phyloP scores from a whole-genome alignment of 371 early-diverging fungal species.

The Smittium culicis region DNA sequence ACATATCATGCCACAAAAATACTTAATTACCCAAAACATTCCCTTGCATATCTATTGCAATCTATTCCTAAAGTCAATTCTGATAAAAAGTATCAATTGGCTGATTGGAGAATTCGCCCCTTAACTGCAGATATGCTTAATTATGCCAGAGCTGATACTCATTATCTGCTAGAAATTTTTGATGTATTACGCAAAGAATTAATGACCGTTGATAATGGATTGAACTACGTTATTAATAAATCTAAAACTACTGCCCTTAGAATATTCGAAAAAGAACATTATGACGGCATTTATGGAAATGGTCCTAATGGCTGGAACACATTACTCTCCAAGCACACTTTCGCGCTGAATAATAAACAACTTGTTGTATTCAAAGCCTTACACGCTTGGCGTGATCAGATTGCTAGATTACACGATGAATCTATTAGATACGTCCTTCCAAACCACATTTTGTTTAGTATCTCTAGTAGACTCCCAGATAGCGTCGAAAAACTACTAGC shows the following conservation, averaged over 20 bases:
- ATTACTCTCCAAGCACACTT: conserved; percentile 61
- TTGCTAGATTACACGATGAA: conserved; percentile 85
- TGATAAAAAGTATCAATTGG: conserved; percentile 88
- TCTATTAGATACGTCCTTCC: conserved; percentile 75
- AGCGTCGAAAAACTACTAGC: conserved; percentile 53
- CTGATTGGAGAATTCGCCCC: conserved; percentile 94
- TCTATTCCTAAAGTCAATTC: conserved; percentile 62
- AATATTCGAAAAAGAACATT: conserved; percentile 58
- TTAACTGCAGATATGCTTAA: conserved; percentile 76
- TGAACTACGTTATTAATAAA: conserved; percentile 48
- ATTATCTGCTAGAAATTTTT: conserved; percentile 85
- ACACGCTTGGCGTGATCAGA: conserved; percentile 54
- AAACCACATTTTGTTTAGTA: conserved; percentile 64
- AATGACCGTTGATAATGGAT: conserved; percentile 24
- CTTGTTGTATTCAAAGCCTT: conserved; percentile 54
- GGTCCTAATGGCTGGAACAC: conserved; percentile 62
- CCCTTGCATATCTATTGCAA: conserved; percentile 69
- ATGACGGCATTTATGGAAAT: conserved; percentile 44
- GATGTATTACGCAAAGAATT: conserved; percentile 80
- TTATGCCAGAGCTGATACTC: conserved; percentile 92
- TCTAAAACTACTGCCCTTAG: conserved; percentile 52
- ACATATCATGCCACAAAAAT: conserved; percentile 84
- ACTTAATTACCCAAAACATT: conserved; percentile 56
- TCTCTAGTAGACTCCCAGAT: conserved; percentile 65
- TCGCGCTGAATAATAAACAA: conserved; percentile 34